Base-by-base conservation (phyloP, 2,329 filamentous ascomycete genomes). In the Knoxdaviesia proteae region DNA sequence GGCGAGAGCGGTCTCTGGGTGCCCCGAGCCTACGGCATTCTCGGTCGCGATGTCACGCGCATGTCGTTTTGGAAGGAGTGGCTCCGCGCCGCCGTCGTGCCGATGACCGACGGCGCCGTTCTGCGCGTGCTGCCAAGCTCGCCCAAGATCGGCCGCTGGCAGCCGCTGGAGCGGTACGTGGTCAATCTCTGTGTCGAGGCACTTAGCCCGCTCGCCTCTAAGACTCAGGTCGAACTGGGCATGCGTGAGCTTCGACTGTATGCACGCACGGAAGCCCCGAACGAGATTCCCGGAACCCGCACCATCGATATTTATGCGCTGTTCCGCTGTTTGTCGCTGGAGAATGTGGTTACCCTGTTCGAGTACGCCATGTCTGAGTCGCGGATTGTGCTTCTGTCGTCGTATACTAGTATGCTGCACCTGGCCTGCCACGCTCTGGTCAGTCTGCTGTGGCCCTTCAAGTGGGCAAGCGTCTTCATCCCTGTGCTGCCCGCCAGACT, bases 61-160 rank as follows among this genome's bases (percentile, higher is more conserved):
- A 86, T 87, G 49, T 74, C 77, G 33, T 96, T 98, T 61, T 98
- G 88, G 87, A 96, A 96, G 59, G 90, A 98, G 57, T 98, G 90
- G 90, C 70, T 98, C 40, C 80, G 84, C 58, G 87, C 88, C 6
- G 72, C 96, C 7, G 68, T 90, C n/a, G 84, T 94, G 29, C 90
- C 90, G 32, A 98, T 96, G 90, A 86, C 78, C 1, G 86, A 93
- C 54, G 84, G 88, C 20, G 76, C 70, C 9, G 68, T 98, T 32
- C 62, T 90, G 50, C 73, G 87, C 44, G 77, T 98, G 6, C 84
- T 90, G 6, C 68, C 84, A 7, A 93, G 80, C 58, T 96, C 88
- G 5, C 87, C 90, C 8, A 83, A 77, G 52, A 77, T 94, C 49
- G 90, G 90, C 38, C 76, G 86, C 55, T 98, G 90, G 90, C 88